A percentile compares a stretch with the other conserved stretches of the same genome.
phyloP scores from a whole-genome alignment of 1,284 basidiomycete genomes.

The Moesziomyces sp. region DNA sequence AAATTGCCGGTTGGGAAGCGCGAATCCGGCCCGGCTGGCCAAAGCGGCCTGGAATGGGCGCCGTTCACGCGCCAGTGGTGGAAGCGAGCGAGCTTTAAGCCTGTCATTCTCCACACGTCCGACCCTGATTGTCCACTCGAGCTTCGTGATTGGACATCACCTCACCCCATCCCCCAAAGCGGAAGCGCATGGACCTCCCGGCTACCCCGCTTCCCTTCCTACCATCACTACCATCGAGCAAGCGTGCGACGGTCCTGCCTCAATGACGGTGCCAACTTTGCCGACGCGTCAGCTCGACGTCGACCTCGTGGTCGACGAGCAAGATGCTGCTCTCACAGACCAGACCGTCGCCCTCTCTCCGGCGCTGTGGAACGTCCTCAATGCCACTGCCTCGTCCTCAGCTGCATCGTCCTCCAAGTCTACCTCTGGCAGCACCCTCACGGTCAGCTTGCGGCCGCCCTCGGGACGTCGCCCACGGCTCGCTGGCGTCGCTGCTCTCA shows the following conservation, averaged over 20 bases:
- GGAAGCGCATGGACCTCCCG: no score
- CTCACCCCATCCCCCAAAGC: no score
- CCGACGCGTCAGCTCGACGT: constrained; percentile 21
- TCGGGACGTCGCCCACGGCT: constrained; percentile 15
- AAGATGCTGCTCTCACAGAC: constrained; percentile 20
- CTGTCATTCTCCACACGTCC: no score
- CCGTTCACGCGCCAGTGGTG: no score
- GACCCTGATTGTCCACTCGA: no score
- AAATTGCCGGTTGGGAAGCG: no score
- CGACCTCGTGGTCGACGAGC: constrained; percentile 32
- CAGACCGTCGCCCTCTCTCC: constrained; percentile 31
- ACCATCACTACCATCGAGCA: no score
- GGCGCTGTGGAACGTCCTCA: constrained; percentile 18
- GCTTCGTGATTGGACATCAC: no score
- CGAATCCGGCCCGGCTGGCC: no score
- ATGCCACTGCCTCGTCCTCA: neutral
- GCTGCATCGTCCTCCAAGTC: constrained; percentile 7
- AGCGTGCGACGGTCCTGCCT: neutral
- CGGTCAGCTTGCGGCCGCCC: constrained; percentile 25
- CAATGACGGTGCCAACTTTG: constrained; percentile 23
- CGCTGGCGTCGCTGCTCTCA: constrained; percentile 21
- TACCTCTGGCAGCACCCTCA: constrained; percentile 2
- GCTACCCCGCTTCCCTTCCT: no score
- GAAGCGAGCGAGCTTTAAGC: no score
- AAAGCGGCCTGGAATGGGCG: no score